Percentiles rank a stretch among this genome's conserved stretches.
phyloP scores from a whole-genome alignment of 78 protist genomes.

The Corallochytrium limacisporum region DNA sequence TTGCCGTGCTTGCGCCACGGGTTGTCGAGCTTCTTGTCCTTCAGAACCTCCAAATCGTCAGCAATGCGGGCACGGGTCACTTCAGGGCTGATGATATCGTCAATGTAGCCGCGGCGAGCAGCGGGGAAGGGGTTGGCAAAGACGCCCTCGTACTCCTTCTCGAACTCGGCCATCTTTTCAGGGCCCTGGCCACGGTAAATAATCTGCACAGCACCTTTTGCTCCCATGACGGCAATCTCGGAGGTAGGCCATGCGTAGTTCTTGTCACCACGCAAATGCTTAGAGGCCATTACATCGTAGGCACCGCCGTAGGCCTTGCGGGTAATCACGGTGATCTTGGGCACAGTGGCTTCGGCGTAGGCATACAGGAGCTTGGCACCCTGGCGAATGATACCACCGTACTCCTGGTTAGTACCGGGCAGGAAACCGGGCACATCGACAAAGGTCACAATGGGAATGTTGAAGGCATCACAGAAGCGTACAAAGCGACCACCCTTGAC shows the following conservation, averaged over 20 bases:
- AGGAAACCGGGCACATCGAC: slow-evolving; percentile 99
- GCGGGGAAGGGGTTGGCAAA: slow-evolving; percentile 92
- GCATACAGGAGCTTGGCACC: slow-evolving; percentile 97
- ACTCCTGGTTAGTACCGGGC: slow-evolving; percentile 64
- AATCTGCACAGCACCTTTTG: slow-evolving; percentile 94
- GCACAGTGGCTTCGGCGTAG: slow-evolving; percentile 96
- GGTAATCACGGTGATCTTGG: slow-evolving; percentile 90
- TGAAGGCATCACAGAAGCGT: slow-evolving; percentile 92
- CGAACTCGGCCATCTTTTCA: slow-evolving; percentile 33
- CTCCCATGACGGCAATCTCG: slow-evolving; percentile 98
- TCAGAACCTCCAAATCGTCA: slow-evolving; percentile 75
- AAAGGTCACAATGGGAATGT: slow-evolving; percentile 89
- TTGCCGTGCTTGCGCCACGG: slow-evolving; percentile 90
- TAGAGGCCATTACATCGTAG: slow-evolving; percentile 80
- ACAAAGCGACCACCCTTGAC: slow-evolving; percentile 81
- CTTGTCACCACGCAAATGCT: slow-evolving; percentile 89
- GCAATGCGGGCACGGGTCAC: slow-evolving; percentile 43
- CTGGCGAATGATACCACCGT: slow-evolving; percentile 79
- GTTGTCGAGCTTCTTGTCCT: slow-evolving; percentile 43
- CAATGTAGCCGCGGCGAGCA: slow-evolving; percentile 88
- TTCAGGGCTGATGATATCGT: slow-evolving; percentile 79
- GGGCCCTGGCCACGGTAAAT: slow-evolving; percentile 53
- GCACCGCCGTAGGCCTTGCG: slow-evolving; percentile 98
- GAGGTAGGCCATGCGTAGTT: slow-evolving; percentile 98
- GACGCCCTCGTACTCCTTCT: slow-evolving; percentile 50